Percentiles rank a stretch among this genome's conserved stretches.
These are phyloP conservation scores for Colletotrichum sublineola DNA, from an alignment of 2,329 filamentous ascomycete genomes.

Conservation along the genomic window DNA sequence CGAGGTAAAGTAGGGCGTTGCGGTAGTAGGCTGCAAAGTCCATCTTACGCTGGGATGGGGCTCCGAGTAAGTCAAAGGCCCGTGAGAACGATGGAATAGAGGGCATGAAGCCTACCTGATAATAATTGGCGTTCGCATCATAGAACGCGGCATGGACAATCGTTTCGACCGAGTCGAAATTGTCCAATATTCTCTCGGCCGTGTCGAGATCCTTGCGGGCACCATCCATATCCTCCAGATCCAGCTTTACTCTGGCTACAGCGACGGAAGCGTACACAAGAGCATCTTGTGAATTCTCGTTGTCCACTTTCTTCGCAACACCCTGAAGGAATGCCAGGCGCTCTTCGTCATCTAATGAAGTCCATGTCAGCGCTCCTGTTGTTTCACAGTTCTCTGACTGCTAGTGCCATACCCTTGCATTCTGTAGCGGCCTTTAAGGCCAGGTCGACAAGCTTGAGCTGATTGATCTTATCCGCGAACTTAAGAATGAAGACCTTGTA, in stretches of 20 bases:
- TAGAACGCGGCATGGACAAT: conserved; percentile 98
- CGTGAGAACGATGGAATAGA: neutral
- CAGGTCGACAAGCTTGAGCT: conserved; percentile 94
- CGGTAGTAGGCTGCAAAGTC: conserved; percentile 98
- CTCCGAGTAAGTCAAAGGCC: conserved; percentile 52
- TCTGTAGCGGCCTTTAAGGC: conserved; percentile 89
- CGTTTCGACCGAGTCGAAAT: conserved; percentile 94
- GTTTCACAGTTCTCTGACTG: neutral
- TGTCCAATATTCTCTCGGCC: conserved; percentile 89
- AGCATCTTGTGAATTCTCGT: conserved; percentile 93
- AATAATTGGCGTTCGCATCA: conserved; percentile 93
- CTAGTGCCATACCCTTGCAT: conserved; percentile 73
- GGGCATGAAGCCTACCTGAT: conserved; percentile 69
- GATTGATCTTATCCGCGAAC: conserved; percentile 99
- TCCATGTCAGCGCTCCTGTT: conserved; percentile 24
- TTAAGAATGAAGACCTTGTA: conserved; percentile 96
- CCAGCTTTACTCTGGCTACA: conserved; percentile 88
- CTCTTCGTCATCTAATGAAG: conserved; percentile 80
- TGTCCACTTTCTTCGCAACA: conserved; percentile 89
- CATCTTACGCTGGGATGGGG: conserved; percentile 69
- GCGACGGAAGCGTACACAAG: conserved; percentile 94
- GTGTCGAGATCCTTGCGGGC: conserved; percentile 88
- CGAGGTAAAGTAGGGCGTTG: conserved; percentile 96
- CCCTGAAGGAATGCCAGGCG: conserved; percentile 86
- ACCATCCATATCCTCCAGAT: conserved; percentile 82